phyloP scores from a whole-genome alignment of 352 stramenopile species.

The Globisporangium irregulare region DNA sequence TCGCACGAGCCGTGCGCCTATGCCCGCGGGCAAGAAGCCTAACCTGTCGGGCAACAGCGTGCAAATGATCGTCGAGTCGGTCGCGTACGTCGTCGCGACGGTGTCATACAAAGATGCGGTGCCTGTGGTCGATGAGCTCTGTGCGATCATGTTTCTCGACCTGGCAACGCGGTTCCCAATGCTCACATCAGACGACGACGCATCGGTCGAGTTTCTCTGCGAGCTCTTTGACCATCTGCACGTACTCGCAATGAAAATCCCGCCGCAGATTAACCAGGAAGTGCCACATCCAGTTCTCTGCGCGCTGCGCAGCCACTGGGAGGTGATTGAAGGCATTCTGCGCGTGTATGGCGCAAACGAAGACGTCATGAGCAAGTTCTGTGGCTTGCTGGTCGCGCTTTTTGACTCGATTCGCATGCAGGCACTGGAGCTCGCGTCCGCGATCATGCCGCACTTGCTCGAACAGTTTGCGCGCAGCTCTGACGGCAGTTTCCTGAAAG shows the following conservation, averaged over 20 bases:
- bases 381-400: constrained; percentile 47
- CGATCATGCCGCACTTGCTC: constrained; percentile 59
- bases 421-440: constrained; percentile 54
- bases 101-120: constrained; percentile 68
- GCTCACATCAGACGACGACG: constrained; percentile 46
- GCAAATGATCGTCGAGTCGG: constrained; percentile 62
- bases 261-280: constrained; percentile 62
- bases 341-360: constrained; percentile 46
- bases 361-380: constrained; percentile 59
- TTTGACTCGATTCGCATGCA: constrained; percentile 63
- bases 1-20: constrained; percentile 30
- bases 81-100: constrained; percentile 58
- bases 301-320: constrained; percentile 58
- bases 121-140: constrained; percentile 60
- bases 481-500: constrained; percentile 56
- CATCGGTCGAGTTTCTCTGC: constrained; percentile 48
- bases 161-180: constrained; percentile 41
- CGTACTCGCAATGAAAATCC: constrained; percentile 53
- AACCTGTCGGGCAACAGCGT: constrained; percentile 43
- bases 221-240: constrained; percentile 60
- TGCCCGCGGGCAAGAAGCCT: constrained; percentile 18
- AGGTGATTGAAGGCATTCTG: constrained; percentile 48
- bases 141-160: constrained; percentile 62
- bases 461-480: constrained; percentile 59
- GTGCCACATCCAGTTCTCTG: constrained; percentile 52